Evolutionary conservation across 805 yeast genomes (phyloP), one percentile per base, ranked within the genome.

Genomic region (Sugiyamaella marilandica): DNA sequence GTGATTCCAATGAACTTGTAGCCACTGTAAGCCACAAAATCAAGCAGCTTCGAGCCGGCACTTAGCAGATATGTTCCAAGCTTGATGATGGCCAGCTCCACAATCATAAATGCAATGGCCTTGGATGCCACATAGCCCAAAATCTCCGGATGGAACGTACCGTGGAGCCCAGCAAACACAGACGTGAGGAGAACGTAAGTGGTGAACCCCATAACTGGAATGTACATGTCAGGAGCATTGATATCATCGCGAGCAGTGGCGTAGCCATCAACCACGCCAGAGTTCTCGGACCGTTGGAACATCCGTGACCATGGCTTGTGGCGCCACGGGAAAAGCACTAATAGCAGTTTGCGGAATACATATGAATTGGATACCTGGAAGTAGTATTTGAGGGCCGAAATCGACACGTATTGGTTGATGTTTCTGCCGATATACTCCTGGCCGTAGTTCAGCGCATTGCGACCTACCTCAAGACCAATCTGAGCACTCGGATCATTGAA

Each of bases 191-290:
- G 72, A 48, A 92, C 84, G 64, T 91, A 91, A 0, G 98, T 89
- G 47, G 89, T 80, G 62, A 86, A 80, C 1, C 97, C 87, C 97
- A 95, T 94, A 55, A 87, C 70, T 16, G 99, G 99, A 51, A 94
- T 87, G 69, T 94, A 94, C 74, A 94, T 78, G 67, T 94, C 99
- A 2, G 99, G 99, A 0, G 98, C 95, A 64, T 95, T 94, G 53
- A 85, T 76, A 66, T 94, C 99, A 56, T 86, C 87, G 45, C 79
- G 70, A 13, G 99, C 97, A 10, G 87, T 82, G 1, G 88, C 84
- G 67, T 76, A 88, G 18, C 73, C 78, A 33, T 69, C 71, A 18
- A 70, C 61, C 18, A 64, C 66, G 7, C 71, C 70, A 19, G 66
- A 69, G 41, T 70, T 70, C 14, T 73, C 73, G 4, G 71, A 59